phyloP scores from a whole-genome alignment of 169 alveolate genomes.

The Plasmodium falciparum region DNA sequence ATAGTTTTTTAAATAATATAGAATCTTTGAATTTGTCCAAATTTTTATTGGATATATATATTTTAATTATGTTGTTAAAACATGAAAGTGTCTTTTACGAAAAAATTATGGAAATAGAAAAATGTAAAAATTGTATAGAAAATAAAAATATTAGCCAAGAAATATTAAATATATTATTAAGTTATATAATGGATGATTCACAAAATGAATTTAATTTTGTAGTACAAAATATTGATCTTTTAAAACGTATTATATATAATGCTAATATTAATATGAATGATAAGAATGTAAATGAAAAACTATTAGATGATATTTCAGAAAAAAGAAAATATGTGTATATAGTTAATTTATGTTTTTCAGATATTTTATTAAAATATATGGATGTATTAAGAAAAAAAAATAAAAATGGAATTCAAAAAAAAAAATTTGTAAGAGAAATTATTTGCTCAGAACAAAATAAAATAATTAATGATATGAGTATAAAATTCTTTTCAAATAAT shows the following conservation, averaged over 20 bases:
- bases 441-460: neutral
- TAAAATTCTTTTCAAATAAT: conserved; percentile 18
- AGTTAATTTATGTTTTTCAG: neutral
- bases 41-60: conserved; percentile 27
- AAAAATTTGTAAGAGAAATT: conserved; percentile 5
- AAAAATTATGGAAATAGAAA: conserved; percentile 36
- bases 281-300: neutral
- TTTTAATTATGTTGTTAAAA: conserved; percentile 28
- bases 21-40: conserved; percentile 8
- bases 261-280: neutral
- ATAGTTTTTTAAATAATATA: conserved; percentile 24
- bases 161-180: conserved; percentile 5
- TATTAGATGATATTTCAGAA: neutral
- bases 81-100: conserved; percentile 31
- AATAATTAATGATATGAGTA: neutral
- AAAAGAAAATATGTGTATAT: neutral
- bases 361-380: conserved; percentile 9
- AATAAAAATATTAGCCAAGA: neutral
- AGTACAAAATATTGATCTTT: neutral
- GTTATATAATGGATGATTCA: neutral
- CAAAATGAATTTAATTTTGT: conserved; percentile 23
- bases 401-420: neutral
- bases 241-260: conserved; percentile 4
- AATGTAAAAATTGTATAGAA: neutral
- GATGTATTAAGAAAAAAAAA: conserved; percentile 23